Evolutionary conservation across 345 rosid species (phyloP), one percentile per base, ranked within the genome.

Genomic region (Pugionium cornutum): DNA sequence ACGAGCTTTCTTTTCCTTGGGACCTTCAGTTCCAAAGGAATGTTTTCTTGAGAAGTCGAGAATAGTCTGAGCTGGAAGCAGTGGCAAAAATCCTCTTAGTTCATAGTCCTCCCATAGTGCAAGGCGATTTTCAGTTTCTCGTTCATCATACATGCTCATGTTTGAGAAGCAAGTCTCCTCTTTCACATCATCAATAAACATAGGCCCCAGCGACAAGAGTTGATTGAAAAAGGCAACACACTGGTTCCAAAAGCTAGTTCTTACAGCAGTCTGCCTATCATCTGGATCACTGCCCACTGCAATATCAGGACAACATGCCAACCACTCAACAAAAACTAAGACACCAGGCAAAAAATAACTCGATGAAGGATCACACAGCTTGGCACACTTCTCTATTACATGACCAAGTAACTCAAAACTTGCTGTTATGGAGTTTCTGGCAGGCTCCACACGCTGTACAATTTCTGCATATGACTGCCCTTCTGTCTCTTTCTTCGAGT

Each of bases 61-160:
- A 69, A 94, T 88, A 49, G 83, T 72, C 28, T 94, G 97, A 39
- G 96, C 96, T 57, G 96, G 95, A 68, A 81, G 80, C 74, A 94
- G 81, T 6, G 97, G 97, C 66, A 79, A 61, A 80, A 90, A 94
- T 55, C 99, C 97, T 78, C 95, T 83, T 71, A 94, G 77, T 75
- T 94, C 99, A 71, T 78, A 76, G 81, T 94, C 99, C 80, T 94
- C 99, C 86, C 85, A 90, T 69, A 94, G 76, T 32, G 99, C 99
- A 77, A 84, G 82, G 9, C 87, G 76, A 72, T 94, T 88, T 78
- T 81, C 92, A 58, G 91, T 86, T 81, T 86, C 97, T 68, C 87
- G 91, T 80, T 88, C 97, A 53, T 88, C 95, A 76, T 94, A 94
- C 61, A 70, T 82, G 82, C 88, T 86, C 96, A 90, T 86, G 78